Base-by-base conservation (phyloP, 495 filamentous ascomycete genomes). In the Clavariopsis aquatica region DNA sequence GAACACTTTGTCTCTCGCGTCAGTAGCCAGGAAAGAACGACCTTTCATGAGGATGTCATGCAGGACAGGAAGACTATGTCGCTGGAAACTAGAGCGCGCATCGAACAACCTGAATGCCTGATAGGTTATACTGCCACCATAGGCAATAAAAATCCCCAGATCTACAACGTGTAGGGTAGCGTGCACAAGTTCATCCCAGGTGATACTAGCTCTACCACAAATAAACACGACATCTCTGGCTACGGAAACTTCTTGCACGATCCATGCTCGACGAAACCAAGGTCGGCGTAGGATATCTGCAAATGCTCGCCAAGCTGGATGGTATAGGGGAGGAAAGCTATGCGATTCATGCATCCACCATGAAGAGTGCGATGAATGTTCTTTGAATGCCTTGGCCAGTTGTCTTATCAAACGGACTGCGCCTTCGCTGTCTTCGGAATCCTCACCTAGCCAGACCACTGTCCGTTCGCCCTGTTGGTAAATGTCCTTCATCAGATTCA, bases 1-100 rank as follows among this genome's bases (percentile, higher is more conserved):
- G 43, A 66, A 70, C 7, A 67, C 52, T 46, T 57, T 66, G 49
- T 70, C 64, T 31, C 64, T 62, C 24, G 63, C 26, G 47, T 70
- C 52, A 9, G 64, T 49, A n/a, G 52, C 59, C 3, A 23, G 27
- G 31, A 58, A 58, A 1, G 28, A 51, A 9, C 63, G 51, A 15
- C 56, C 59, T n/a, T 13, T 24, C 10, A 51, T 13, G 2, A 62
- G 51, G 15, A 70, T 47, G 34, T 60, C 19, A 27, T 57, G 49
- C n/a, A 54, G 47, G 1, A 29, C 6, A 17, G 24, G 62, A 23
- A 36, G 26, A 1, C 22, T 20, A 2, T 45, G 4, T 13, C 8
- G 19, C 23, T 34, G 54, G 26, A n/a, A 64, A 36, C 54, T 34
- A 6, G 51, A 45, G 5, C 65, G 20, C 47, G 38, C 36, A 0